A percentile compares a stretch with the other conserved stretches of the same genome.
These are phyloP conservation scores for Phytophthora aleatoria DNA, from an alignment of 352 stramenopile species.

Conservation along the genomic window DNA sequence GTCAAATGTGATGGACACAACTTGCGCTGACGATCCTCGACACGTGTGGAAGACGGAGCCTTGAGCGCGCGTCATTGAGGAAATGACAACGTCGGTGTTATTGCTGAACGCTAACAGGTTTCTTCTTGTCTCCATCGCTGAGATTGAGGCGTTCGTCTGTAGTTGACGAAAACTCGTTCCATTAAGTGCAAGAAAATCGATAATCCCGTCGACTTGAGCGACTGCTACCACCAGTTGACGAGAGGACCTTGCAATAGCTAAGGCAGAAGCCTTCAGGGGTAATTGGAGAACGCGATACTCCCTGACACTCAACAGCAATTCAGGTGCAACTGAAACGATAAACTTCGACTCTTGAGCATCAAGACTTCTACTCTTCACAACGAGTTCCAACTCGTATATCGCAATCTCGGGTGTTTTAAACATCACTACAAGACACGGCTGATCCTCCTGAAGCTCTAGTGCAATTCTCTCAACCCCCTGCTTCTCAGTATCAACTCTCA, in stretches of 20 bases:
- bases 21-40: constrained; percentile 37
- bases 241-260: constrained; percentile 17
- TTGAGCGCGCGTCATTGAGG: constrained; percentile 37
- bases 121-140: constrained; percentile 39
- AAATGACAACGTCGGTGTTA: constrained; percentile 32
- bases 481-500: constrained; percentile 14
- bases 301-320: constrained; percentile 8
- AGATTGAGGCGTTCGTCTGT: constrained; percentile 24
- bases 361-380: not conserved
- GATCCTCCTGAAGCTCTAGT: constrained; percentile 21
- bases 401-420: constrained; percentile 8
- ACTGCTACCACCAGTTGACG: constrained; percentile 23
- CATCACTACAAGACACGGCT: constrained; percentile 26
- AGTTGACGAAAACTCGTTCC: constrained; percentile 50
- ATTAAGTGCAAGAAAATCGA: constrained; percentile 50
- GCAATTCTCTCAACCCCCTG: constrained; percentile 17
- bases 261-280: constrained; percentile 10
- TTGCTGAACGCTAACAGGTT: constrained; percentile 54
- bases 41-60: constrained; percentile 40
- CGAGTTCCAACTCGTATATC: constrained; percentile 35
- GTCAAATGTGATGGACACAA: constrained; percentile 56
- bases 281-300: constrained; percentile 2
- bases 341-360: not conserved
- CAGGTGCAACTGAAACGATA: not conserved
- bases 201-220: constrained; percentile 16